Percentiles rank a stretch among this genome's conserved stretches.
These are phyloP conservation scores for Elongisporangium anandrum DNA, from an alignment of 352 stramenopile genomes.

Conservation along the genomic window DNA sequence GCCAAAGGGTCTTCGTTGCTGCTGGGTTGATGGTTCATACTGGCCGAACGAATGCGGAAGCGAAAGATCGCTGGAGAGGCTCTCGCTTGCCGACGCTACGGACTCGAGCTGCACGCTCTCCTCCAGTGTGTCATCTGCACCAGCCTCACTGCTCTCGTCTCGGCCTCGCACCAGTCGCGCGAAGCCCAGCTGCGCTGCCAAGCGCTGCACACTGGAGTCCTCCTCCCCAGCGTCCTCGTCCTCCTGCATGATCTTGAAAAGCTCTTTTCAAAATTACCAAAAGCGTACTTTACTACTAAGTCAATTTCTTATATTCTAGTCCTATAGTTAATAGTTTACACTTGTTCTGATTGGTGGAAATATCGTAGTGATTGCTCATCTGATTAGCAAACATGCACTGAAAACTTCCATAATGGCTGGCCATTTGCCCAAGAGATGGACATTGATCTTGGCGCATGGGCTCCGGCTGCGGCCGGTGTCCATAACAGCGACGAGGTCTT, in stretches of 20 bases:
- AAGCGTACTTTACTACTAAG: background rate
- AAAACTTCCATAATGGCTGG: too few relatives aligned
- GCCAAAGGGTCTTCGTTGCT: background rate
- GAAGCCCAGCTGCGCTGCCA: constrained; percentile 56
- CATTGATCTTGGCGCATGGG: too few relatives aligned
- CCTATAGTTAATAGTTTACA: background rate
- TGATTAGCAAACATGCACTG: too few relatives aligned
- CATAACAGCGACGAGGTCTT: too few relatives aligned
- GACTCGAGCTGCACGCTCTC: constrained; percentile 19
- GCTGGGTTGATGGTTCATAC: constrained; percentile 23
- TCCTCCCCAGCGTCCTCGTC: constrained; percentile 7
- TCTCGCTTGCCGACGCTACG: constrained; percentile 55
- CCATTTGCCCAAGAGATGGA: too few relatives aligned
- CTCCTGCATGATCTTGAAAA: background rate
- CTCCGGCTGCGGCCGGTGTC: too few relatives aligned
- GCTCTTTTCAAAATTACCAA: background rate
- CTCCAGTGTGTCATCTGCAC: constrained; percentile 14
- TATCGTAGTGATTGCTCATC: too few relatives aligned
- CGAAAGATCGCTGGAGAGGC: constrained; percentile 65
- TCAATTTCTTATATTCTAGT: background rate
- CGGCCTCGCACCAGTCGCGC: constrained; percentile 24
- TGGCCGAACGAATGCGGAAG: constrained; percentile 65
- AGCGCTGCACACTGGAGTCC: constrained; percentile 29
- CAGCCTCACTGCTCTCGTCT: constrained; percentile 16
- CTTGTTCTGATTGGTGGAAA: background rate